Evolutionary conservation across 768 basidiomycete genomes (phyloP).

Genomic region (Tylopilus felleus): DNA sequence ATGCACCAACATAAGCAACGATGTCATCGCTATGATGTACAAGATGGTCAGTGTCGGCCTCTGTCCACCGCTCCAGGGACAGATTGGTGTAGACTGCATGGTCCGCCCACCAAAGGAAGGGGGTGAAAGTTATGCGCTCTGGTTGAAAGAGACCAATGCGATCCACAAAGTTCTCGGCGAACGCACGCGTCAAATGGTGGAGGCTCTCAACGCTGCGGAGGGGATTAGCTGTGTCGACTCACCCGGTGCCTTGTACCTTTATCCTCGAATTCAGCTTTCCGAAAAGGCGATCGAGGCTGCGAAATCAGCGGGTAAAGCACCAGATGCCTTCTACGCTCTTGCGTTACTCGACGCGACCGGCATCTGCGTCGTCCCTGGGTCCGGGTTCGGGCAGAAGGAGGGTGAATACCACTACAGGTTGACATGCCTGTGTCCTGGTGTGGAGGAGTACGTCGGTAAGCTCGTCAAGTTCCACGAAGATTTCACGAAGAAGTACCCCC

Average conservation of each 20-base stretch:
- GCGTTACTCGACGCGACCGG: constrained; percentile 83
- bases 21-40: constrained; percentile 84
- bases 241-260: constrained; percentile 92
- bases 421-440: constrained; percentile 92
- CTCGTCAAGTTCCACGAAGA: constrained; percentile 71
- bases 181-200: constrained; percentile 71
- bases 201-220: constrained; percentile 73
- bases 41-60: constrained; percentile 93
- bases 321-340: constrained; percentile 88
- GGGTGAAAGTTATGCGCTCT: constrained; percentile 71
- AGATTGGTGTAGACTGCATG: constrained; percentile 92
- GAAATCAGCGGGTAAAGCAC: constrained; percentile 63
- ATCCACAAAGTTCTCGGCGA: constrained; percentile 73
- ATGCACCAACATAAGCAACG: constrained; percentile 73
- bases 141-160: constrained; percentile 77
- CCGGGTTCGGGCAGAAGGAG: constrained; percentile 91
- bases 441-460: constrained; percentile 86
- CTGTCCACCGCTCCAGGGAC: constrained; percentile 87
- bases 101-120: constrained; percentile 85
- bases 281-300: constrained; percentile 73
- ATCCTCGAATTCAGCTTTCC: constrained; percentile 77
- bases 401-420: constrained; percentile 89
- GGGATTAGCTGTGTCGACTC: constrained; percentile 91
- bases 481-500: constrained; percentile 51
- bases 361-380: constrained; percentile 92